These are phyloP conservation scores for Priceomyces haplophilus DNA, from an alignment of 805 yeast genomes.

Conservation along the genomic window DNA sequence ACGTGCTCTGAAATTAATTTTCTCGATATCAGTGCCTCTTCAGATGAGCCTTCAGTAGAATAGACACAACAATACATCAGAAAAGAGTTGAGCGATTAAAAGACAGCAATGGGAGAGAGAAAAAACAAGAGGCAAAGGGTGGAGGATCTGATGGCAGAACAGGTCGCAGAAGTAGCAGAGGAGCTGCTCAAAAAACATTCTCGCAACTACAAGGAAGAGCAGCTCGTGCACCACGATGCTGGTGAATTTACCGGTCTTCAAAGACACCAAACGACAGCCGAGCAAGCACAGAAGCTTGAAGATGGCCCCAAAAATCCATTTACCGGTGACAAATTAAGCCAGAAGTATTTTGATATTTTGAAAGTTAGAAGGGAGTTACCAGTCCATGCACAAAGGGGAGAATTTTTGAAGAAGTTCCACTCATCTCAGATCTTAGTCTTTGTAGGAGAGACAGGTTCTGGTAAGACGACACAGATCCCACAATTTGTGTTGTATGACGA, in stretches of 20 bases:
- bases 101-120: conserved; percentile 23
- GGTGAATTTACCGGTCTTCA: conserved; percentile 57
- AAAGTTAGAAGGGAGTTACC: conserved; percentile 82
- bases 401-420: conserved; percentile 82
- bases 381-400: conserved; percentile 89
- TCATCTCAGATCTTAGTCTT: conserved; percentile 91
- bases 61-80: not conserved
- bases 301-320: conserved; percentile 68
- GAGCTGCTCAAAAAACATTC: conserved; percentile 49
- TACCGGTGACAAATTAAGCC: conserved; percentile 61
- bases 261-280: conserved; percentile 66
- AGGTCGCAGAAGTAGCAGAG: conserved; percentile 67
- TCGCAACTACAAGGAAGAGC: conserved; percentile 31
- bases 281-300: conserved; percentile 59
- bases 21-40: not conserved
- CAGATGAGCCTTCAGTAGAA: not conserved
- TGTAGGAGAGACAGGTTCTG: conserved; percentile 99
- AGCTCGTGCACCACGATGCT: conserved; percentile 54
- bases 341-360: conserved; percentile 74
- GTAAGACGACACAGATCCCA: conserved; percentile 97
- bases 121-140: conserved; percentile 50
- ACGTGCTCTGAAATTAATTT: not conserved
- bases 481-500: conserved; percentile 93
- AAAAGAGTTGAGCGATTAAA: not conserved
- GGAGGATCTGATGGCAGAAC: conserved; percentile 56